These are phyloP conservation scores for Coemansia sp. DNA, from an alignment of 192 early-diverging fungal species.

Conservation along the genomic window DNA sequence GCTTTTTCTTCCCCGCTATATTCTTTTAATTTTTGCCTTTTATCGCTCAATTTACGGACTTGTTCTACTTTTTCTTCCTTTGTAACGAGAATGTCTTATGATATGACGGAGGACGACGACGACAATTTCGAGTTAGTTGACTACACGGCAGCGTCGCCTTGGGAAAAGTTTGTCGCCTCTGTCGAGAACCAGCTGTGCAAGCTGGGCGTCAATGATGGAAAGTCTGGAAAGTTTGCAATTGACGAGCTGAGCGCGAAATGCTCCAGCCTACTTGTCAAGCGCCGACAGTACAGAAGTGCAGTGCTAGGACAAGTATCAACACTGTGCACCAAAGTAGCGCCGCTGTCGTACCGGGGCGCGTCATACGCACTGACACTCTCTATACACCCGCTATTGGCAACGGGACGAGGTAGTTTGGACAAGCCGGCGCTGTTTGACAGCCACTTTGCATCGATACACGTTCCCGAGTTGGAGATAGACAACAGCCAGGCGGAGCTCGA, in stretches of 20 bases:
- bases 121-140: slow-evolving; percentile 74
- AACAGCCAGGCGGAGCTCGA: slow-evolving; percentile 37
- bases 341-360: slow-evolving; percentile 27
- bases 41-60: not conserved
- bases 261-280: slow-evolving; percentile 21
- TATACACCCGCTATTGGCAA: slow-evolving; percentile 31
- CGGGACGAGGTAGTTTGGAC: slow-evolving; percentile 22
- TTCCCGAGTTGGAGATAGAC: slow-evolving; percentile 45
- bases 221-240: slow-evolving; percentile 52
- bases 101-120: slow-evolving; percentile 56
- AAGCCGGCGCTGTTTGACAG: slow-evolving; percentile 39
- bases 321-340: slow-evolving; percentile 33
- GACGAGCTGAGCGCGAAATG: slow-evolving; percentile 30
- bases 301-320: slow-evolving; percentile 29
- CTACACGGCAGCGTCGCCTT: slow-evolving; percentile 69
- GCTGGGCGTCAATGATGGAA: slow-evolving; percentile 61
- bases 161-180: slow-evolving; percentile 62
- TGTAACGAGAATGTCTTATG: slow-evolving; percentile 10
- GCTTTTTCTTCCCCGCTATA: not conserved
- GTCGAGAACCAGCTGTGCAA: slow-evolving; percentile 60
- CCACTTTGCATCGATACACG: slow-evolving; percentile 46
- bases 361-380: slow-evolving; percentile 38
- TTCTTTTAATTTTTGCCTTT: not conserved
- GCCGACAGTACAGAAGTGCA: slow-evolving; percentile 23
- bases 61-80: not conserved